Base-by-base conservation (phyloP, 305 asterid species). In the Plantago coronopus region DNA sequence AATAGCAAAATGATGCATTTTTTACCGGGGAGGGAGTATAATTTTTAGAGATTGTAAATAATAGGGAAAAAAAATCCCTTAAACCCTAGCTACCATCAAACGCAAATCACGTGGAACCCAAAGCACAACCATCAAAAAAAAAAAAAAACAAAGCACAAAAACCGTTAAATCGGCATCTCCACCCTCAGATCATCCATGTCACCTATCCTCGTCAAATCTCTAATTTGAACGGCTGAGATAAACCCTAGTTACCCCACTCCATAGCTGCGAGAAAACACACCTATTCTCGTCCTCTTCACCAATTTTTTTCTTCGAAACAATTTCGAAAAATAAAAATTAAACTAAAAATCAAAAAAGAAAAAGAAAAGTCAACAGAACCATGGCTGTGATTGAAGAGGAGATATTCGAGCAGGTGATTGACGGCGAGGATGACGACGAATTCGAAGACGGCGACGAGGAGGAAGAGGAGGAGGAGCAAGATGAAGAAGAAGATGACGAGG, bases 71-170 rank as follows among this genome's bases (percentile, higher is more conserved):
- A n/a, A n/a, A n/a, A n/a, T n/a, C n/a, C n/a, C n/a, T n/a, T n/a
- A 57, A 79, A 71, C 88, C 90, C 94, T 83, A 83, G 84, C 70
- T 77, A 68, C 79, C 68, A 58, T 70, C 81, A 77, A 75, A 65
- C 77, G 77, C 69, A 53, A 46, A 58, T 69, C 87, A 85, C 94
- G 87, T 83, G 94, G 71, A 49, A 49, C 58, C 23, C 44, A 34
- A 42, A 62, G 56, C 37, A 13, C 29, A 62, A 53, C n/a, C n/a
- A n/a, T n/a, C n/a, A n/a, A n/a, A n/a, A n/a, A n/a, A n/a, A n/a
- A n/a, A n/a, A n/a, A n/a, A n/a, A n/a, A 44, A 64, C 44, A 34
- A 42, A 62, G 56, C 37, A 13, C 29, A 62, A 53, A 54, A 20
- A 82, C 88, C 84, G 86, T 84, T n/a, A n/a, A n/a, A 71, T 46